phyloP scores from a whole-genome alignment of 371 early-diverging fungal species.

The Haplosporangium sp. region DNA sequence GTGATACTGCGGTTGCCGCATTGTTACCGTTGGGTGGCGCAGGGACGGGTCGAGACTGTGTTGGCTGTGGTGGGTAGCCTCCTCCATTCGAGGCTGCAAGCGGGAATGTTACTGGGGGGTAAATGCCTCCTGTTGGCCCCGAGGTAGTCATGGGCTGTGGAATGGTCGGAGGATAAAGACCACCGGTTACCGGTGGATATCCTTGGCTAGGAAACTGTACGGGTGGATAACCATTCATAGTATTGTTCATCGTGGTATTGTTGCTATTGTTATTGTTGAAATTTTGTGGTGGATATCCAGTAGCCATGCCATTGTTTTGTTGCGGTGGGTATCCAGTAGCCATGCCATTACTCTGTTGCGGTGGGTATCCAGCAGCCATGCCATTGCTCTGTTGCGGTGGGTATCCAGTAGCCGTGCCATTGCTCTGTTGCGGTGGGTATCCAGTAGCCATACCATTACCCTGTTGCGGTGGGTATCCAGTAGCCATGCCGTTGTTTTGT shows the following conservation, averaged over 20 bases:
- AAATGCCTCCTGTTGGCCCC: constrained; percentile 10
- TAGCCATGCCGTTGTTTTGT: not conserved
- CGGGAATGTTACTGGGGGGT: constrained; percentile 27
- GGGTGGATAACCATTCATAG: not conserved
- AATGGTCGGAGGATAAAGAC: constrained; percentile 25
- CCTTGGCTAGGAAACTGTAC: not conserved
- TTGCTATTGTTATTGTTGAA: constrained; percentile 2
- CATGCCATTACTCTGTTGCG: constrained; percentile 1
- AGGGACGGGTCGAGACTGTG: not conserved
- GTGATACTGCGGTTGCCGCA: not conserved
- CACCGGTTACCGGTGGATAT: constrained; percentile 21
- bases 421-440: constrained; percentile 13
- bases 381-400: constrained; percentile 11
- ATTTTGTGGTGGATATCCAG: constrained; percentile 15
- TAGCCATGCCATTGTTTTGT: not conserved
- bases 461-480: constrained; percentile 16
- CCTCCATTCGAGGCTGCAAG: constrained; percentile 10
- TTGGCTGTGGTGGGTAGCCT: constrained; percentile 13
- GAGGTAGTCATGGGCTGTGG: constrained; percentile 4
- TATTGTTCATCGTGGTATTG: not conserved
- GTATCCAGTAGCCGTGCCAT: not conserved
- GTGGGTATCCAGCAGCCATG: constrained; percentile 6
- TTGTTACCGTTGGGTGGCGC: not conserved
- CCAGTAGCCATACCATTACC: not conserved
- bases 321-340: constrained; percentile 23